Evolutionary conservation across 169 alveolate genomes (phyloP).

Genomic region (Cryptosporidium viatorum): DNA sequence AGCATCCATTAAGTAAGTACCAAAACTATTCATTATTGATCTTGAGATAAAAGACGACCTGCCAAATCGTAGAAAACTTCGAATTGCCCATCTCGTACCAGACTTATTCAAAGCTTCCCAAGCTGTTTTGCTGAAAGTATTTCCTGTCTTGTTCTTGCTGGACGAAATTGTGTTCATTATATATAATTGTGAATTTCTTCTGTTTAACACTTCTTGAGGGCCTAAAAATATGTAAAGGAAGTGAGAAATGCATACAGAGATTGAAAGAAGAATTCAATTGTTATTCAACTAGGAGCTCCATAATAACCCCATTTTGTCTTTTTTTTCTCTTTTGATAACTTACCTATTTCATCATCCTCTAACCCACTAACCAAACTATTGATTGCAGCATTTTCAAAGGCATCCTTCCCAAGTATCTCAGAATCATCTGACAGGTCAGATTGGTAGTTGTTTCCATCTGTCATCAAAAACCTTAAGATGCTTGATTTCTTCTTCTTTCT

Average conservation of each 20-base stretch:
- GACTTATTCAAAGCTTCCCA: constrained; percentile 66
- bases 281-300: not conserved
- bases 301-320: not conserved
- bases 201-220: not conserved
- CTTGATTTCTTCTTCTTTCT: constrained; percentile 24
- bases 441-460: constrained; percentile 3
- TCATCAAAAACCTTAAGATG: constrained; percentile 36
- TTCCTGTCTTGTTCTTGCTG: constrained; percentile 68
- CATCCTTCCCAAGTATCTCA: not conserved
- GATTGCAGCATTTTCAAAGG: not conserved
- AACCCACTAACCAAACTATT: constrained; percentile 15
- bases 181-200: constrained; percentile 38
- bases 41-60: constrained; percentile 64
- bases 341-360: not conserved
- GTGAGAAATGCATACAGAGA: not conserved
- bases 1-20: constrained; percentile 44
- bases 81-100: constrained; percentile 60
- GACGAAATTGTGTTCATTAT: constrained; percentile 36
- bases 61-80: constrained; percentile 53
- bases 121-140: constrained; percentile 54
- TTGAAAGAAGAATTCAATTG: not conserved
- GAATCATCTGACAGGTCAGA: constrained; percentile 9
- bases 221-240: not conserved
- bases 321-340: not conserved
- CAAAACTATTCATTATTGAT: constrained; percentile 49